These are phyloP conservation scores for Strobilomyces confusus DNA, from an alignment of 768 basidiomycete genomes.

Conservation along the genomic window DNA sequence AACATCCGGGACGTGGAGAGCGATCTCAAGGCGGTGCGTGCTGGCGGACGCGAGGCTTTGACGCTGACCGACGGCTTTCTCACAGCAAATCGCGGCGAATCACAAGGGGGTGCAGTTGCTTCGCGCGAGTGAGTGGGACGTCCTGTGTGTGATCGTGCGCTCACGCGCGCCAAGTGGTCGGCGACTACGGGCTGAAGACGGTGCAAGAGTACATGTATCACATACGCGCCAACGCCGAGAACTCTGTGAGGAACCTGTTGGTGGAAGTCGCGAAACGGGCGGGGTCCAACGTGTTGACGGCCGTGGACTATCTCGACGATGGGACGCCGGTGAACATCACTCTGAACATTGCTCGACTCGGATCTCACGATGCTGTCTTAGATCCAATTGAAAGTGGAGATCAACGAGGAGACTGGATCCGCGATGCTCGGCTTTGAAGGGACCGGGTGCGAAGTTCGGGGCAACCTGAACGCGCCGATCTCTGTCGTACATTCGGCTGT, in stretches of 20 bases:
- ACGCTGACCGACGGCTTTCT: too few relatives aligned
- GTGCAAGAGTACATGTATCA: conserved; percentile 94
- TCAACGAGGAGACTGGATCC: conserved; percentile 67
- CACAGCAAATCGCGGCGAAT: conserved; percentile 90
- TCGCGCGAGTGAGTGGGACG: conserved; percentile 56
- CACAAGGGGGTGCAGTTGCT: conserved; percentile 87
- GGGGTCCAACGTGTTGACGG: conserved; percentile 59
- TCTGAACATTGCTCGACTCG: neutral
- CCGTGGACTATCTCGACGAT: conserved; percentile 84
- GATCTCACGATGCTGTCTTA: conserved; percentile 25
- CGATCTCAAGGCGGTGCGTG: conserved; percentile 75
- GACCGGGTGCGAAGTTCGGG: conserved; percentile 79
- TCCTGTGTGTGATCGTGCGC: neutral
- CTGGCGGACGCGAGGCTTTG: conserved; percentile 19
- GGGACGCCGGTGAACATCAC: conserved; percentile 66
- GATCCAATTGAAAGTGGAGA: conserved; percentile 75
- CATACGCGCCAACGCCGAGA: conserved; percentile 86
- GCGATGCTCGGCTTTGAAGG: conserved; percentile 85
- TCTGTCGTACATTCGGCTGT: conserved; percentile 85
- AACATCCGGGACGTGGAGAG: conserved; percentile 89
- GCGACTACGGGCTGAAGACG: conserved; percentile 79
- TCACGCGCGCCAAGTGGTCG: conserved; percentile 53
- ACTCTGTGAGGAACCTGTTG: conserved; percentile 78
- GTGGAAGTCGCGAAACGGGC: conserved; percentile 66
- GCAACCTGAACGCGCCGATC: conserved; percentile 81